Percentiles rank a stretch among this genome's conserved stretches.
These are phyloP conservation scores for Chalciporus piperatus DNA, from an alignment of 768 basidiomycete species.

Conservation along the genomic window DNA sequence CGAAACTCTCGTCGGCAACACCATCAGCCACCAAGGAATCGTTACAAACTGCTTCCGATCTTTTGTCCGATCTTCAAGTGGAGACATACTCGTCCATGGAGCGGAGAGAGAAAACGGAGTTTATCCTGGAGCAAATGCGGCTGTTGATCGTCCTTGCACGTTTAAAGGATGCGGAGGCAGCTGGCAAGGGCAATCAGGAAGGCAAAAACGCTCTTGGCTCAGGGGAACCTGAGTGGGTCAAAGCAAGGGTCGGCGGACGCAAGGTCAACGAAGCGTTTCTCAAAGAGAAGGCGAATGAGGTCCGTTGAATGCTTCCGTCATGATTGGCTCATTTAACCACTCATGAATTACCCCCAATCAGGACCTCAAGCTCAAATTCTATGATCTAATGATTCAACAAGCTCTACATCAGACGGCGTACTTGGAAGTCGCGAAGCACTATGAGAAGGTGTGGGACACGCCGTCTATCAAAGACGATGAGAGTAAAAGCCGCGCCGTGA, in stretches of 20 bases:
- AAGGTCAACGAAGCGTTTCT: constrained; percentile 94
- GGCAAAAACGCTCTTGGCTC: constrained; percentile 58
- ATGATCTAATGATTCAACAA: constrained; percentile 95
- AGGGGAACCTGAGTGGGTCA: constrained; percentile 90
- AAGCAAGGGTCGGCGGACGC: constrained; percentile 86
- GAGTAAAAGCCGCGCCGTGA: constrained; percentile 64
- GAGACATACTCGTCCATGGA: constrained; percentile 99
- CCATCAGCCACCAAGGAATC: constrained; percentile 54
- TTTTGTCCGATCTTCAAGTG: constrained; percentile 93
- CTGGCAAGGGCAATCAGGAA: constrained; percentile 49
- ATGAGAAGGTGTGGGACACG: constrained; percentile 97
- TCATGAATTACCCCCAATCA: constrained; percentile 31
- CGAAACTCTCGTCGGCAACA: constrained; percentile 41
- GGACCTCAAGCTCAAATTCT: constrained; percentile 95
- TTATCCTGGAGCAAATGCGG: constrained; percentile 97
- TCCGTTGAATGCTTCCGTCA: constrained; percentile 33
- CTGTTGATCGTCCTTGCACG: constrained; percentile 75
- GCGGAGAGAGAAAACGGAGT: constrained; percentile 95
- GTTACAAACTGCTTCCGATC: constrained; percentile 82
- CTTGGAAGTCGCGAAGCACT: constrained; percentile 92
- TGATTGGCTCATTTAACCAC: not conserved
- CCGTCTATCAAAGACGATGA: constrained; percentile 88
- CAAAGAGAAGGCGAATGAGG: constrained; percentile 86
- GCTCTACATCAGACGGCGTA: constrained; percentile 82
- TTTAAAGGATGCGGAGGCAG: constrained; percentile 65